Evolutionary conservation across 805 yeast species (phyloP).

Genomic region (Zygoascus ofunaensis): DNA sequence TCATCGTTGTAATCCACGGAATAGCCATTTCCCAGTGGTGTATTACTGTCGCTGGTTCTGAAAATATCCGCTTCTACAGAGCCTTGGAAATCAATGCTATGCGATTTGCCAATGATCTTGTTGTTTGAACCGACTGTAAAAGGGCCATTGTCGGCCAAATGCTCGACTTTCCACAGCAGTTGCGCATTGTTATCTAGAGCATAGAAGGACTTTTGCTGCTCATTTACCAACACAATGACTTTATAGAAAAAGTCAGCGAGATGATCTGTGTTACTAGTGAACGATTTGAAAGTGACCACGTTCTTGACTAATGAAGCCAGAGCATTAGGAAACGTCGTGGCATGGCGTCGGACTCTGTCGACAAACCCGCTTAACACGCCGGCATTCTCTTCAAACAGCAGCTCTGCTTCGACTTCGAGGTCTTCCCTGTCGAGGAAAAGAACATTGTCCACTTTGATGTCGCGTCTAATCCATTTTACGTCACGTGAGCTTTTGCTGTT

Average conservation of each 20-base stretch:
- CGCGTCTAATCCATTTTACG: background rate
- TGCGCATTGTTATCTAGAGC: slow-evolving; percentile 12
- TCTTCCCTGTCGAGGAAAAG: slow-evolving; percentile 21
- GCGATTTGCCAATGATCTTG: background rate
- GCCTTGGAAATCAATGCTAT: slow-evolving; percentile 15
- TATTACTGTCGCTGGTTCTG: background rate
- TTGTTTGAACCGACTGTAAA: background rate
- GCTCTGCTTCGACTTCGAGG: slow-evolving; percentile 16
- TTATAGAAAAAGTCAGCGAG: slow-evolving; percentile 1
- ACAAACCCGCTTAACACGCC: slow-evolving; percentile 21
- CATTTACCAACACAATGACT: background rate
- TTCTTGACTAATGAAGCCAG: background rate
- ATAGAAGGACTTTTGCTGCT: background rate
- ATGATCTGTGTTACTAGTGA: slow-evolving; percentile 7
- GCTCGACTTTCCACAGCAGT: slow-evolving; percentile 1
- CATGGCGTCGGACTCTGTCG: slow-evolving; percentile 22
- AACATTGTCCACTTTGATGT: background rate
- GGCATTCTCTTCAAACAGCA: slow-evolving; percentile 23
- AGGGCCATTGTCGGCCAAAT: slow-evolving; percentile 1
- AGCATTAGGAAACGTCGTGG: background rate
- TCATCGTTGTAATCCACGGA: slow-evolving; percentile 1
- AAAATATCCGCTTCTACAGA: background rate
- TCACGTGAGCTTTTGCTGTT: too few species aligned
- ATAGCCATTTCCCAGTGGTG: slow-evolving; percentile 2
- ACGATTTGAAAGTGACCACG: slow-evolving; percentile 10